These are phyloP conservation scores for Penicillium sumatraense DNA, from an alignment of 2,329 filamentous ascomycete genomes.

Conservation along the genomic window DNA sequence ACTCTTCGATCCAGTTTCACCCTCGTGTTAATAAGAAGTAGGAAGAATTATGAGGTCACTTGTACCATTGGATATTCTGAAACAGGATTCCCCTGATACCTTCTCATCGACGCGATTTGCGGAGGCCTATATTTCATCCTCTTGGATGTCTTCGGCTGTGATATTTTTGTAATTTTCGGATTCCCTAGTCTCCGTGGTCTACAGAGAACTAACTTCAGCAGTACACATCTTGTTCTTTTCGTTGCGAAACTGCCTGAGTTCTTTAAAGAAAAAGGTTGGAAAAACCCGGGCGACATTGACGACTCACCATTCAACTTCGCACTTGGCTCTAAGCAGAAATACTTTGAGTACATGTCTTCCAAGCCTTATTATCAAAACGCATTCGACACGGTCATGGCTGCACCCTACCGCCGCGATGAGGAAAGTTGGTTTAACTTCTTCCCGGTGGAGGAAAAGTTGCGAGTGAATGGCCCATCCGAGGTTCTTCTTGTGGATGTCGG, in stretches of 20 bases:
- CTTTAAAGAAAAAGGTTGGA: background rate
- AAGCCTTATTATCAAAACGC: conserved; percentile 11
- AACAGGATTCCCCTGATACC: background rate
- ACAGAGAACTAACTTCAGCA: background rate
- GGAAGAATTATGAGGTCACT: conserved; percentile 5
- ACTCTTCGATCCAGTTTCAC: background rate
- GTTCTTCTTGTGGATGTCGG: conserved; percentile 25
- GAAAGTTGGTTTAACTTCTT: conserved; percentile 26
- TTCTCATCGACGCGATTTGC: background rate
- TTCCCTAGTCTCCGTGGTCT: background rate
- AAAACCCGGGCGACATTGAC: background rate
- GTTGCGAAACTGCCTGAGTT: conserved; percentile 1
- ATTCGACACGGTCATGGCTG: conserved; percentile 30
- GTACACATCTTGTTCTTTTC: background rate
- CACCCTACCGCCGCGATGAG: conserved; percentile 14
- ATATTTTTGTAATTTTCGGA: background rate
- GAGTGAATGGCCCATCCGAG: conserved; percentile 8
- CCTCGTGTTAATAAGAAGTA: background rate
- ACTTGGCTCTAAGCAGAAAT: background rate
- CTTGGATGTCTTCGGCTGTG: background rate
- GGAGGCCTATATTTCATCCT: background rate
- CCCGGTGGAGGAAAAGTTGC: conserved; percentile 17
- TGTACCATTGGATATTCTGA: background rate
- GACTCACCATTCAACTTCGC: background rate
- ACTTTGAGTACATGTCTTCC: conserved; percentile 11